These are phyloP conservation scores for Cutaneotrichosporon sp. DNA, from an alignment of 1,284 basidiomycete genomes.

Conservation along the genomic window DNA sequence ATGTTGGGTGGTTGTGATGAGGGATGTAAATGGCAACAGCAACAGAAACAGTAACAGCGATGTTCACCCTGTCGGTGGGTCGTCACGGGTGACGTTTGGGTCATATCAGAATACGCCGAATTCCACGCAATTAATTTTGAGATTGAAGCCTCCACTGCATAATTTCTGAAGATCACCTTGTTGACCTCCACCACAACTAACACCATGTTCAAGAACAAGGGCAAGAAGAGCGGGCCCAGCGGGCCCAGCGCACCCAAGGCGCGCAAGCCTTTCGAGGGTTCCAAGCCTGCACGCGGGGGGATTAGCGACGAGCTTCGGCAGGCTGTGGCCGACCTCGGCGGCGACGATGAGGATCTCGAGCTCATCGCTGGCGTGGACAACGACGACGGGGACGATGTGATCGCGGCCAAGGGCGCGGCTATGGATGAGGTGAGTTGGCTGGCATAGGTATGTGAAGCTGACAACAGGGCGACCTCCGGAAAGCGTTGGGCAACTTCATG, in stretches of 20 bases:
- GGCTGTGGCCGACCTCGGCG: slow-evolving; percentile 58
- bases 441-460: background rate
- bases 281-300: background rate
- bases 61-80: background rate
- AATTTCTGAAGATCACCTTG: slow-evolving; percentile 2
- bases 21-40: background rate
- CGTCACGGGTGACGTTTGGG: slow-evolving; percentile 6
- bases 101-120: slow-evolving; percentile 5
- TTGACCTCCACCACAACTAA: slow-evolving; percentile 10
- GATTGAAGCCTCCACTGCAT: background rate
- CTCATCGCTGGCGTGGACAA: slow-evolving; percentile 56
- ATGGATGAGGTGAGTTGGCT: slow-evolving; percentile 40
- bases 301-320: slow-evolving; percentile 45
- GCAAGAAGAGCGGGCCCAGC: slow-evolving; percentile 5
- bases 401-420: slow-evolving; percentile 23
- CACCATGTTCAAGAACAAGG: slow-evolving; percentile 24
- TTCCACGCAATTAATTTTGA: slow-evolving; percentile 11
- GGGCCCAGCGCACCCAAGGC: background rate
- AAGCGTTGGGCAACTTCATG: slow-evolving; percentile 63
- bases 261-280: slow-evolving; percentile 8
- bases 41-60: too few species aligned
- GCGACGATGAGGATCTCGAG: slow-evolving; percentile 59
- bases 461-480: slow-evolving; percentile 55
- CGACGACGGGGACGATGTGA: slow-evolving; percentile 48
- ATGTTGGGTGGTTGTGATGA: slow-evolving; percentile 14